phyloP scores from a whole-genome alignment of 208 protist genomes.

The Angomonas ambiguus region DNA sequence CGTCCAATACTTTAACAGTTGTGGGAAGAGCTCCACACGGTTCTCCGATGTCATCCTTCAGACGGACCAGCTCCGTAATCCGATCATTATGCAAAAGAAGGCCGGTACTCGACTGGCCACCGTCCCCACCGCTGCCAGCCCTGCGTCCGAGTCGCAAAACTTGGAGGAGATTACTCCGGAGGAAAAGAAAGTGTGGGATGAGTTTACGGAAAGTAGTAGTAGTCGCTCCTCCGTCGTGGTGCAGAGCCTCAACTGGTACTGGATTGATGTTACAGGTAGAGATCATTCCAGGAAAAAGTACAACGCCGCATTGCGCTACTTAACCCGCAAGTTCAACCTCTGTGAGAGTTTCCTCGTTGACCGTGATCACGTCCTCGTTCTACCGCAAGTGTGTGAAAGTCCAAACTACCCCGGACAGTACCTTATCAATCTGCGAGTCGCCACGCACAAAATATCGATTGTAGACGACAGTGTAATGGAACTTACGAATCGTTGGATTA shows the following conservation, averaged over 20 bases:
- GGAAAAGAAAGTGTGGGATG: constrained; percentile 29
- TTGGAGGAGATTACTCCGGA: constrained; percentile 10
- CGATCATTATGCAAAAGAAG: constrained; percentile 53
- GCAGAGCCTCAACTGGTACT: constrained; percentile 88
- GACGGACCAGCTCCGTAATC: constrained; percentile 49
- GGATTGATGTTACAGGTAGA: constrained; percentile 76
- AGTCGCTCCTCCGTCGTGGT: constrained; percentile 51
- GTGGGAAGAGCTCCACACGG: constrained; percentile 33
- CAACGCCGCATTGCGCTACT: constrained; percentile 47
- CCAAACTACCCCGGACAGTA: constrained; percentile 71
- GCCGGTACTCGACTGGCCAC: not conserved
- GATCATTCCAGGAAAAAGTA: constrained; percentile 54
- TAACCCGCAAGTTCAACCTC: constrained; percentile 68
- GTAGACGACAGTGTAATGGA: constrained; percentile 68
- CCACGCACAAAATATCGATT: constrained; percentile 69
- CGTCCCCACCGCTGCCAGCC: not conserved
- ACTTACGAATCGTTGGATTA: constrained; percentile 84
- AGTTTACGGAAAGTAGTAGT: constrained; percentile 17
- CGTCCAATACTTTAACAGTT: constrained; percentile 81
- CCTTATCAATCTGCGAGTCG: constrained; percentile 75
- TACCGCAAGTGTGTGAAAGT: constrained; percentile 74
- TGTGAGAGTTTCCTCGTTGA: constrained; percentile 76
- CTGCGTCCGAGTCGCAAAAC: constrained; percentile 14
- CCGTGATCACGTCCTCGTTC: constrained; percentile 67
- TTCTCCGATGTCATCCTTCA: constrained; percentile 67